Base-by-base conservation (phyloP, 177 flowering plant genomes). In the Vitis hybrid region DNA sequence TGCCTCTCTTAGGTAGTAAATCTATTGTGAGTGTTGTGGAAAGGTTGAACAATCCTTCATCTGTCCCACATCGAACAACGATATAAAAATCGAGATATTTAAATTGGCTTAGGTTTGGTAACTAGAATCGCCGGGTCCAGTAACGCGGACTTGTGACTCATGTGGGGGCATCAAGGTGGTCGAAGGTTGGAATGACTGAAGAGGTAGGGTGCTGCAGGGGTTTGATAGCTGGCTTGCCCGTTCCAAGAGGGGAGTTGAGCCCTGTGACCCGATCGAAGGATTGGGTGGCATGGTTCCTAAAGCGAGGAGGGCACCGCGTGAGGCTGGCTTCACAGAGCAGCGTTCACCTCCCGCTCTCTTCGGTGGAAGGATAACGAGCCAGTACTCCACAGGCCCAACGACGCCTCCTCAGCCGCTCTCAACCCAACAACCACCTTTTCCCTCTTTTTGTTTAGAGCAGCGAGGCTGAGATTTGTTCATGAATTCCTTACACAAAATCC, bases 211-310 rank as follows among this genome's bases (percentile, higher is more conserved):
- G 52, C 10, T 26, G 29, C 29, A 26, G 29, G 29, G 29, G 29
- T 26, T 22, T 26, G 52, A 0, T 51, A 0, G 12, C 10, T 64
- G 55, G 53, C 29, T 63, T 18, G 66, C 53, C 66, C 66, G 11
- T 7, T 63, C 66, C 68, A 66, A 66, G 68, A 2, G n/a, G 58
- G 19, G 59, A 52, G 68, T 31, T 52, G 57, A 9, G 6, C 7
- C 3, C 1, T 13, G 68, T 66, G 48, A 19, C 1, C 10, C 12
- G 18, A 9, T 19, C 19, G 19, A 22, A 66, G 66, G 59, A 18
- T 29, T 10, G 51, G 33, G 26, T 14, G 5, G 10, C 53, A 13
- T 50, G 66, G 53, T 19, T 50, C 31, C 10, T 64, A 64, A 19
- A 19, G n/a, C 14, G 29, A 3, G 0, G 67, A 50, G 56, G 56